Conservation (phyloP, 345 rosid species). For the Salix caprea region DNA sequence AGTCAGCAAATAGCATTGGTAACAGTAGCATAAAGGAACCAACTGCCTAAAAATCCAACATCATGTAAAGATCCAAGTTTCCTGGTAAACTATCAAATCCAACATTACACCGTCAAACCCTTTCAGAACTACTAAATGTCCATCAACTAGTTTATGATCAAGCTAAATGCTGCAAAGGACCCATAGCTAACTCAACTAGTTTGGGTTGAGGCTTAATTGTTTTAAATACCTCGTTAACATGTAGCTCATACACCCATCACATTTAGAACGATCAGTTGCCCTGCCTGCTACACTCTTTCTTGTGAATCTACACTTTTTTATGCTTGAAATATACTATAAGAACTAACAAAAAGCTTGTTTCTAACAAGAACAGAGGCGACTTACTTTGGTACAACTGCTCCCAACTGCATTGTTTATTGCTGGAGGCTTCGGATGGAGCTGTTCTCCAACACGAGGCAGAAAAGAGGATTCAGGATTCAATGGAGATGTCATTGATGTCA, state of each 20-base stretch:
- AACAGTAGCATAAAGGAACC: not conserved
- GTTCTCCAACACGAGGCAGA: constrained; percentile 49
- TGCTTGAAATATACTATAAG: constrained; percentile 23
- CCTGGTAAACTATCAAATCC: not conserved
- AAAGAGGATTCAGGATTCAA: constrained; percentile 29
- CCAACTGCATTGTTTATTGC: constrained; percentile 38
- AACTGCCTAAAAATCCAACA: not conserved
- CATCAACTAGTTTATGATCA: not conserved
- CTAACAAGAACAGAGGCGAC: constrained; percentile 10
- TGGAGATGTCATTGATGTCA: constrained; percentile 22
- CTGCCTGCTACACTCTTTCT: not conserved
- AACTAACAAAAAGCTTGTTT: constrained; percentile 24
- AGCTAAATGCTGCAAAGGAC: not conserved
- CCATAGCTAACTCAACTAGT: not conserved
- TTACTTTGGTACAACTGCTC: constrained; percentile 59
- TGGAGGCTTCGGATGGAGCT: constrained; percentile 36
- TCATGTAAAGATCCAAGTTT: too few species aligned
- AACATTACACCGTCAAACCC: not conserved
- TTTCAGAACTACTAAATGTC: not conserved
- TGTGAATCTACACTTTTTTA: not conserved
- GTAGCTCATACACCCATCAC: not conserved
- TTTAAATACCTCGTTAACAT: not conserved
- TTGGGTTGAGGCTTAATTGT: not conserved
- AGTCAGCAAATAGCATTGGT: not conserved
- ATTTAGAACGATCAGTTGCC: not conserved